Conservation (phyloP, 2,329 filamentous ascomycete genomes). For the Aspergillus sp. region DNA sequence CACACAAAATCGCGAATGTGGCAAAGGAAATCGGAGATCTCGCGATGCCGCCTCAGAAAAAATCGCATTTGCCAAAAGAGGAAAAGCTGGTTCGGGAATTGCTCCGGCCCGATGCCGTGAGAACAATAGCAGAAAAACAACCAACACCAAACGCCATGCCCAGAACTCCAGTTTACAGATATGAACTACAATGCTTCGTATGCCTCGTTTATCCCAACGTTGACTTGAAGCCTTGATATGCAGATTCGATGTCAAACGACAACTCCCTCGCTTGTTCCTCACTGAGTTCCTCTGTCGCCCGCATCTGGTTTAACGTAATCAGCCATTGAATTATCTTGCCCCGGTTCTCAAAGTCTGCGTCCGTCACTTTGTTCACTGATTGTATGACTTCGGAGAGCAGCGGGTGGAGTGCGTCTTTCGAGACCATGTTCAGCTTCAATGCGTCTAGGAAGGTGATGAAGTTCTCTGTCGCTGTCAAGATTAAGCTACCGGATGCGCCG, state of each 20-base stretch:
- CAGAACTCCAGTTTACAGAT: neutral
- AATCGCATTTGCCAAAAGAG: constrained; percentile 24
- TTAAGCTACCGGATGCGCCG: constrained; percentile 56
- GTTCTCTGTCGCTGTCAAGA: constrained; percentile 88
- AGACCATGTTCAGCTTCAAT: constrained; percentile 80
- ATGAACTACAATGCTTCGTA: neutral
- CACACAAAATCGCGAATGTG: constrained; percentile 5
- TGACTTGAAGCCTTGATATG: constrained; percentile 88
- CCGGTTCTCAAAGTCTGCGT: constrained; percentile 87
- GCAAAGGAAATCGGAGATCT: constrained; percentile 12
- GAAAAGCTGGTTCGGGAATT: constrained; percentile 22
- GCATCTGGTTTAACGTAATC: constrained; percentile 96
- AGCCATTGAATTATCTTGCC: constrained; percentile 99
- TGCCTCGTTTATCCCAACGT: constrained; percentile 52
- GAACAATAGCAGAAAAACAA: constrained; percentile 1
- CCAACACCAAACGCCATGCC: constrained; percentile 11
- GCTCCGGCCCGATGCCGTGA: constrained; percentile 5
- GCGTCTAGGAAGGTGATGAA: constrained; percentile 98
- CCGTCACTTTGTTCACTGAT: constrained; percentile 93
- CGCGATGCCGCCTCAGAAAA: constrained; percentile 17
- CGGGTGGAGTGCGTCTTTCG: constrained; percentile 94
- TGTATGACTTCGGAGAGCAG: constrained; percentile 93
- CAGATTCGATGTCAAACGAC: constrained; percentile 87
- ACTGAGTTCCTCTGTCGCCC: constrained; percentile 80
- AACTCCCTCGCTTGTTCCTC: constrained; percentile 84